Percentiles rank a stretch among this genome's conserved stretches.
Evolutionary conservation across 805 yeast species (phyloP).

Genomic region (Candida peoriensis): DNA sequence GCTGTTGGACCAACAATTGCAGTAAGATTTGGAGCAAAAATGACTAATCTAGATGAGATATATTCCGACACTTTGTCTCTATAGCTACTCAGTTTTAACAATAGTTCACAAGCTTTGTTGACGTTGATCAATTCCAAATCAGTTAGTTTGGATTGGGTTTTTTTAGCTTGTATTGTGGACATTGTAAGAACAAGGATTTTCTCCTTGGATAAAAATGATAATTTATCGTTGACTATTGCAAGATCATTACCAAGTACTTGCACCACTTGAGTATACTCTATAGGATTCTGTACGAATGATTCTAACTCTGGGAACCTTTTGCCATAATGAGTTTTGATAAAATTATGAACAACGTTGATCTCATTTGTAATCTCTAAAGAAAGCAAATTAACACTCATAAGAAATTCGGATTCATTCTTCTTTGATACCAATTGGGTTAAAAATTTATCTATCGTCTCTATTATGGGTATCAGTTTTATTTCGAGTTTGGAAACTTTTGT

Average conservation of each 20-base stretch:
- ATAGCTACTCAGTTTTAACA: constrained; percentile 41
- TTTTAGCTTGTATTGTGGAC: constrained; percentile 53
- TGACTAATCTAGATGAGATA: constrained; percentile 50
- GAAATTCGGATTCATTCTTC: constrained; percentile 40
- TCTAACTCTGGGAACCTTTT: constrained; percentile 70
- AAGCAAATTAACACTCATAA: constrained; percentile 50
- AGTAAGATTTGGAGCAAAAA: constrained; percentile 76
- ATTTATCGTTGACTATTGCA: constrained; percentile 20
- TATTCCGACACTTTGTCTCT: constrained; percentile 42
- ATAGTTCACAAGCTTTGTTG: constrained; percentile 39
- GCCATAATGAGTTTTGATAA: constrained; percentile 47
- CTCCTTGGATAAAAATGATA: constrained; percentile 48
- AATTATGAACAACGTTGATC: constrained; percentile 42
- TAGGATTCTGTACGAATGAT: constrained; percentile 53
- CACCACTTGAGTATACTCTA: constrained; percentile 55
- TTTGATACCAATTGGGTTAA: constrained; percentile 17
- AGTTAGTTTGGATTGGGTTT: constrained; percentile 24
- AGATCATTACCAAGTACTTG: constrained; percentile 45
- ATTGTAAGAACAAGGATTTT: constrained; percentile 68
- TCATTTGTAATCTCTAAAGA: constrained; percentile 52
- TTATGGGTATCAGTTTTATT: constrained; percentile 12
- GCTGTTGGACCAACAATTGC: constrained; percentile 66
- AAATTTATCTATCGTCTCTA: constrained; percentile 14
- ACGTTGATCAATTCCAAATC: constrained; percentile 34
- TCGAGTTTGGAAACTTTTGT: constrained; percentile 10